Base-by-base conservation (phyloP, 2,329 filamentous ascomycete genomes). In the Clarireedia monteithiana region DNA sequence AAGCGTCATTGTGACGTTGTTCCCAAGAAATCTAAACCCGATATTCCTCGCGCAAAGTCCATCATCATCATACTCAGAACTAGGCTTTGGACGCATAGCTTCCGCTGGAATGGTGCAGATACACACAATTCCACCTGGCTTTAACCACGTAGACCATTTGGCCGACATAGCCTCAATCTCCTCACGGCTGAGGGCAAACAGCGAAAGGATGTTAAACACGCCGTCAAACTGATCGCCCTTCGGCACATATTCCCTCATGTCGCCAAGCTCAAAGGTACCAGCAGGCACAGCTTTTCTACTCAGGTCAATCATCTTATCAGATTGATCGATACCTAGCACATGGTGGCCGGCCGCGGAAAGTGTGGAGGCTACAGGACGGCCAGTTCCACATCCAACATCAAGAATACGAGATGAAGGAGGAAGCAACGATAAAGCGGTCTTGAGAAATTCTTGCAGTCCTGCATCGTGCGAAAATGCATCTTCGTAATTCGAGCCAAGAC, bases 311-410 rank as follows among this genome's bases (percentile, higher is more conserved):
- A 55, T 63, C 61, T 66, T 69, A 6, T 70, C 67, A 60, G 72
- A 71, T 54, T 73, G 67, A 49, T 67, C 68, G 12, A 60, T 49
- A 12, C 56, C 58, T 23, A 39, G 38, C 12, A 55, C 46, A 2
- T 24, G 34, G 44, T 59, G 60, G 34, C 60, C 63, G 12, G 63
- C 62, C 6, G 63, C 48, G 49, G 61, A 59, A 24, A 64, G 60
- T 10, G 66, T 62, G 56, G 60, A 53, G 14, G 61, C 23, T 2
- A 66, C 65, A 30, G 69, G 61, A 17, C 68, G 66, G 20, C 68
- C 69, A 1, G 67, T 66, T 7, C 69, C 69, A 56, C 67, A 69
- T 36, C 69, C 69, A 47, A 67, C 64, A 48, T 71, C 69, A 9
- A 70, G 63, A 26, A 36, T 14, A 6, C n/a, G 34, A 14, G 24